Evolutionary conservation across 208 protist genomes (phyloP), one percentile per base, ranked within the genome.

Genomic region (Leishmania lainsoni): DNA sequence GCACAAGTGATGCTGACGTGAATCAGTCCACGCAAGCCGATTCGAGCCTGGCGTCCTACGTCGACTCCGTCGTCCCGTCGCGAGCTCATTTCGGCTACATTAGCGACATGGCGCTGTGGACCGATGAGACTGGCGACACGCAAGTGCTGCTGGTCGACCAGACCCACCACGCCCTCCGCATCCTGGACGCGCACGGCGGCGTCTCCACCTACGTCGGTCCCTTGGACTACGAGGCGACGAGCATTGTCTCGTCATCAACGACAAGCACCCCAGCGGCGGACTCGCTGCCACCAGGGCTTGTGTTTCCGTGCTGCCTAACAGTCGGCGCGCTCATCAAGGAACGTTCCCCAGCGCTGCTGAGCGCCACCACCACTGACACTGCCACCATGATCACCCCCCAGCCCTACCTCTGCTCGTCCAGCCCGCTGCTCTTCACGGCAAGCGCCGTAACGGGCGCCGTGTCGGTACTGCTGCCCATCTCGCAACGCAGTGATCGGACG

Each of bases 181-280:
- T 92, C 52, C 42, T 95, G 9, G 86, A 89, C 59, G 69, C 45
- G 16, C 78, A 85, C n/a, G 35, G 78, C 29, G 92, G 90, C 16
- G 89, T 95, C 69, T 82, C 86, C 42, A 92, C 89, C 22, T 73
- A 93, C 70, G 78, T 93, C 49, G 82, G 86, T 0, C 85, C 89
- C n/a, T 48, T 85, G 16, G 87, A 90, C 73, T 92, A 86, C 75
- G 22, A 80, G 17, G 65, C 59, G 35, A 61, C 68, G 66, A 39
- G 42, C 45, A 48, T 16, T 3, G 56, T 22, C 39, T 29, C 49
- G 56, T 8, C 14, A 63, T 54, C 49, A 32, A 52, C 75, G 45
- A 35, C 56, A 9, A 42, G 6, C 5, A 32, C 51, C 20, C 8
- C 75, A 32, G 14, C 58, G 35, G 81, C 74, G 54, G 76, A 78